Conservation (phyloP, 139 green algal species). For the Chlorella sp. region DNA sequence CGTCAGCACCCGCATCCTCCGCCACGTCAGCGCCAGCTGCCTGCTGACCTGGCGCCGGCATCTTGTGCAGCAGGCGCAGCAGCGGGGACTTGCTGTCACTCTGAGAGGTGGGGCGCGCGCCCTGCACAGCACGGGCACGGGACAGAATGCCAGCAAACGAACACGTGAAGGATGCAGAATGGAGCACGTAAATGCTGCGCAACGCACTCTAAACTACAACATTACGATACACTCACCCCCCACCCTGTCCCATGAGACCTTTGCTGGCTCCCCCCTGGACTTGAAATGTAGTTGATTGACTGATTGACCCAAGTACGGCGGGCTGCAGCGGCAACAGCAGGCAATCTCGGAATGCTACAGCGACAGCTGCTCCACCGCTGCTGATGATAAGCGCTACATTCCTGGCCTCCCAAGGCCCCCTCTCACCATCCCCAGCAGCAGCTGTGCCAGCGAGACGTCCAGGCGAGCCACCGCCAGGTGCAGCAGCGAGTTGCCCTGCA, state of each 20-base stretch:
- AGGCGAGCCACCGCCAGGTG: conserved; percentile 14
- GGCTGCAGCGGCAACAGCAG: neutral
- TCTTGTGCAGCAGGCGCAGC: conserved; percentile 20
- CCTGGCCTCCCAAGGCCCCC: neutral
- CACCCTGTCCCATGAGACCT: no score
- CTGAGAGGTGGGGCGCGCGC: conserved; percentile 16
- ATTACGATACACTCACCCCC: no score
- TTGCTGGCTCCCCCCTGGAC: no score
- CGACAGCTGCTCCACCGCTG: neutral
- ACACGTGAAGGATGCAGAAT: neutral
- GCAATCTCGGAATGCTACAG: neutral
- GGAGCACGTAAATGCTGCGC: no score
- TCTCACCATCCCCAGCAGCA: conserved; percentile 23
- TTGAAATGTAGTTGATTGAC: no score
- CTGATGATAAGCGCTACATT: neutral
- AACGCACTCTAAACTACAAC: no score
- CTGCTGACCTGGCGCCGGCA: neutral
- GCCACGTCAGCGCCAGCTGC: neutral
- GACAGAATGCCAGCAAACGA: neutral
- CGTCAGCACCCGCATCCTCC: neutral
- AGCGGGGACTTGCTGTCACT: conserved; percentile 18
- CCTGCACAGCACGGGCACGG: neutral
- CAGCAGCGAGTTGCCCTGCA: conserved; percentile 26
- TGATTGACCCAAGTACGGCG: no score
- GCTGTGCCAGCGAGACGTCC: neutral